phyloP scores from a whole-genome alignment of 257 asterid genomes.

The Eustoma russellianum region DNA sequence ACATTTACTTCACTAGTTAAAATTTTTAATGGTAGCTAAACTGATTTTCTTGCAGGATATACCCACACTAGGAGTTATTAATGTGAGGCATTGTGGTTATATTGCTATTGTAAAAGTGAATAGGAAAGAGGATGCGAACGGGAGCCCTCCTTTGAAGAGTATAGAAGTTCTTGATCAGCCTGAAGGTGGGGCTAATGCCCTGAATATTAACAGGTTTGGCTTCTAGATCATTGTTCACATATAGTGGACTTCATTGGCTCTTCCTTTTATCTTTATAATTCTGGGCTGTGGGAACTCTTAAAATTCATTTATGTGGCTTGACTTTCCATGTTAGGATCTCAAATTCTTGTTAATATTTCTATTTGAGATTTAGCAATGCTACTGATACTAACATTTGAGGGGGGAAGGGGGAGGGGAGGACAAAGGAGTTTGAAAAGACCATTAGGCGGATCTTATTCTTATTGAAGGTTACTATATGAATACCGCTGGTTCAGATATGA shows the following conservation, averaged over 20 bases:
- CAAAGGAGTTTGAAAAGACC: too few species aligned
- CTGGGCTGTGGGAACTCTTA: too few species aligned
- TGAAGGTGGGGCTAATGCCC: constrained; percentile 98
- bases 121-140: constrained; percentile 40
- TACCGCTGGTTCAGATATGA: too few species aligned
- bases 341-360: too few species aligned
- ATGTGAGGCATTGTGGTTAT: constrained; percentile 69
- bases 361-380: too few species aligned
- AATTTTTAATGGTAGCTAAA: background rate
- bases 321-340: too few species aligned
- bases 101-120: constrained; percentile 73
- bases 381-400: too few species aligned
- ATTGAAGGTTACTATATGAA: too few species aligned
- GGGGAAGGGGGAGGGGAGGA: too few species aligned
- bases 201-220: constrained; percentile 75
- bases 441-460: too few species aligned
- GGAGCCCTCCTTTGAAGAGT: constrained; percentile 38
- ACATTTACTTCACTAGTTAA: background rate
- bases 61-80: constrained; percentile 77
- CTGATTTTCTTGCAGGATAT: constrained; percentile 53
- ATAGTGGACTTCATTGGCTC: background rate
- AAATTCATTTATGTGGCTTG: too few species aligned
- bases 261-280: background rate
- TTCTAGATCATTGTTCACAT: too few species aligned
- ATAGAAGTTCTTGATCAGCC: constrained; percentile 74